phyloP scores from a whole-genome alignment of 1,284 basidiomycete genomes.

The Agaricales sp. region DNA sequence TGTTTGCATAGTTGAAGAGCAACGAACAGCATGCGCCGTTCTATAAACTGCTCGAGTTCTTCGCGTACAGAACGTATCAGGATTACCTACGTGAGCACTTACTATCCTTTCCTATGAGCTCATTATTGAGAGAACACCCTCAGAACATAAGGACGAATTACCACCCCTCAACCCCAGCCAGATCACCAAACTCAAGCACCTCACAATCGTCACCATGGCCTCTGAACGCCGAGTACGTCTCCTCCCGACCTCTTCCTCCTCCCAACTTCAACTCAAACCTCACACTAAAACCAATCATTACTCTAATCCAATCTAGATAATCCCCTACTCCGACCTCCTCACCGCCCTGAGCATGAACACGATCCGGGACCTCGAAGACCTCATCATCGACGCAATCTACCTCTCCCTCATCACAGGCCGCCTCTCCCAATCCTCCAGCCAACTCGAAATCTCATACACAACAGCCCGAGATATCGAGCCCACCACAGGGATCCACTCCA shows the following conservation, averaged over 20 bases:
- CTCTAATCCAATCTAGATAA: conserved; percentile 66
- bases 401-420: conserved; percentile 70
- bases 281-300: not conserved
- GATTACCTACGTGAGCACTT: conserved; percentile 56
- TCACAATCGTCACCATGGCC: conserved; percentile 55
- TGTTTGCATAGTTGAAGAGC: conserved; percentile 45
- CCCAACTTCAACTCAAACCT: too few species aligned
- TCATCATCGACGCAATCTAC: conserved; percentile 94
- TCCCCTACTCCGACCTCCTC: conserved; percentile 41
- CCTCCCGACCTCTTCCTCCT: conserved; percentile 2
- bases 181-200: conserved; percentile 77
- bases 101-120: conserved; percentile 3
- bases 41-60: conserved; percentile 66
- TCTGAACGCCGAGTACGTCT: conserved; percentile 13
- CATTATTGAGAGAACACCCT: conserved; percentile 1
- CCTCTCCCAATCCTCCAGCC: conserved; percentile 64
- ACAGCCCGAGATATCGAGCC: conserved; percentile 82
- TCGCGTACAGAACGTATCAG: conserved; percentile 79
- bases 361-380: conserved; percentile 83
- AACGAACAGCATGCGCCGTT: conserved; percentile 53
- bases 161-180: conserved; percentile 69
- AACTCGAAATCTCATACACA: conserved; percentile 84
- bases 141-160: conserved; percentile 54
- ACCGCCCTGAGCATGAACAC: conserved; percentile 60
- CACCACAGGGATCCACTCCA: conserved; percentile 46